Base-by-base conservation (phyloP, 306 rosid genomes). In the Hippophae rhamnoides region DNA sequence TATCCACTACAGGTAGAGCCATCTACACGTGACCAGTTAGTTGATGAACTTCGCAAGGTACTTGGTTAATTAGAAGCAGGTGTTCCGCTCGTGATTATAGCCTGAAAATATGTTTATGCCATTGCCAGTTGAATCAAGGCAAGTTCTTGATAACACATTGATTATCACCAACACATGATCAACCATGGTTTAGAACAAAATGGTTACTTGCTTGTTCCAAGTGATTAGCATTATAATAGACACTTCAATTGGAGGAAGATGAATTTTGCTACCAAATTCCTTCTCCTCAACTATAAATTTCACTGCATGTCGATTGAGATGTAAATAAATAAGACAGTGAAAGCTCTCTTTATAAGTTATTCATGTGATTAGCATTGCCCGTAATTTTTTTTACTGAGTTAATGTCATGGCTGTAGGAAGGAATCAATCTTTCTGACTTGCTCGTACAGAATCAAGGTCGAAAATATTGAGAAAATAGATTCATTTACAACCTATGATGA, bases 31-130 rank as follows among this genome's bases (percentile, higher is more conserved):
- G 65, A 8, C 18, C 72, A 74, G 67, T 75, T 92, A 67, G 68
- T 76, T 0, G 78, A 80, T 60, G 93, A 92, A 71, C 93, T 92
- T 52, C 87, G 90, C 5, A 81, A 80, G 76, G 88, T 88, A 18
- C 92, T 92, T 10, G 61, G 68, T 65, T 87, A 78, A 66, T 55
- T 61, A 10, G 47, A 69, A 65, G 41, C 38, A 50, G 44, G 55
- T 41, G 31, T 61, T 57, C 57, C 26, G 27, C 9, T 9, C 1
- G 38, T 41, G 10, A 58, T 49, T 48, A 5, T 41, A 40, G 56
- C 18, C 63, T 4, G 38, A 41, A 46, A 5, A 54, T 51, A 55
- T 44, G 54, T 43, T 42, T 51, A 64, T 56, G 41, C 54, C 53
- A 47, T 58, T 58, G 51, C 66, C 53, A 47, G 63, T 45, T 49